Conservation (phyloP, 1,284 basidiomycete genomes). For the Quambalaria eucalypti region DNA sequence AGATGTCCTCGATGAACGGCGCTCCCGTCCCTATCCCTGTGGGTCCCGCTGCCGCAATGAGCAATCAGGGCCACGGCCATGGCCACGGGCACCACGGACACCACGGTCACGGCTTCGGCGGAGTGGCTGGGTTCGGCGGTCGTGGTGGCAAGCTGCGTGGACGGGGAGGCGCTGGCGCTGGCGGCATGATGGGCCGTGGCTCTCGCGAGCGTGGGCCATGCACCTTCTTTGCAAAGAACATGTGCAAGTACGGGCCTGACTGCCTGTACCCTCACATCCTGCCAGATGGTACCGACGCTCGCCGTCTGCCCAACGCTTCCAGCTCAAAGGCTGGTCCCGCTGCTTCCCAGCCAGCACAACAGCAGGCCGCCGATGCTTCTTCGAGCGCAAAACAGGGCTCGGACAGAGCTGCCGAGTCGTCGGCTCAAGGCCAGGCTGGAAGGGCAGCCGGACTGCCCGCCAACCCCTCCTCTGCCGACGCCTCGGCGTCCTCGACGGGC, state of each 20-base stretch:
- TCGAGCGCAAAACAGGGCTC: too few species aligned
- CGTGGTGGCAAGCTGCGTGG: slow-evolving; percentile 13
- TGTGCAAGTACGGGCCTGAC: slow-evolving; percentile 41
- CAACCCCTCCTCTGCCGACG: neutral
- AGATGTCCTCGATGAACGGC: neutral
- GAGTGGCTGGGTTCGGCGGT: slow-evolving; percentile 5
- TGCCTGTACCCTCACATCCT: slow-evolving; percentile 46
- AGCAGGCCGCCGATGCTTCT: too few species aligned
- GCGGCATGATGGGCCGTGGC: slow-evolving; percentile 20
- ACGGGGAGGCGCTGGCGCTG: slow-evolving; percentile 4
- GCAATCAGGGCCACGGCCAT: neutral
- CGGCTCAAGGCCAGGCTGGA: too few species aligned
- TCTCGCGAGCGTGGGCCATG: slow-evolving; percentile 16
- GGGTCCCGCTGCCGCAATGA: neutral
- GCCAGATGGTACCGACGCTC: slow-evolving; percentile 41
- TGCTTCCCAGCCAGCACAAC: too few species aligned
- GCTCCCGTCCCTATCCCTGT: neutral
- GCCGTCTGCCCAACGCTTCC: slow-evolving; percentile 8
- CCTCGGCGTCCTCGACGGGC: too few species aligned
- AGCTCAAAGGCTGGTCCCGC: too few species aligned
- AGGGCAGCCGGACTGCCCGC: neutral
- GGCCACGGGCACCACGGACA: too few species aligned
- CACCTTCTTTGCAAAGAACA: slow-evolving; percentile 38
- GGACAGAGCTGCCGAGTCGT: too few species aligned
- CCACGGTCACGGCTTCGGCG: slow-evolving; percentile 1